Evolutionary conservation across 2,329 filamentous ascomycete genomes (phyloP), one percentile per base, ranked within the genome.

Genomic region (Penicillium sp.): DNA sequence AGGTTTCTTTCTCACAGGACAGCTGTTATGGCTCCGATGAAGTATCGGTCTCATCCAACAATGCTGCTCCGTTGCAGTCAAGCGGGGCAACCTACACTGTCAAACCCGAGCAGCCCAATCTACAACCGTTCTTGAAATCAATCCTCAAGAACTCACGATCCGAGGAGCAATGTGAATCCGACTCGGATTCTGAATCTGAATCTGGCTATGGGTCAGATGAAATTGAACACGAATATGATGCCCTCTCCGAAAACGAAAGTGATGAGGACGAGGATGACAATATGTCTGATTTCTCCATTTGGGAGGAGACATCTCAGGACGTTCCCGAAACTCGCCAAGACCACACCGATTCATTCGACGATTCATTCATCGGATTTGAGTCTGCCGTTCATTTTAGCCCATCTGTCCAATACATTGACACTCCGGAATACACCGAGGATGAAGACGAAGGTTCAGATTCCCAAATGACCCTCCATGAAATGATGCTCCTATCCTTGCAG

Each of bases 11-110:
- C 21, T 71, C 69, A 24, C 71, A 71, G 29, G 71, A 73, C 62
- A 73, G 70, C 43, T 71, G 68, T 44, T 73, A 72, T 58, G 68
- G 64, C 41, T 74, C 71, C 10, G 71, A 74, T 51, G 70, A 71
- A 49, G 51, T 69, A 20, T 72, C 71, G 17, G 59, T 67, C 51
- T 59, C 64, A 12, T 70, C 70, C n/a, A 64, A 59, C 20, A 59
- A 60, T 33, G 58, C 66, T 12, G 57, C 59, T 2, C 54, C 63
- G 21, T 52, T 61, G 12, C 56, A 62, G 17, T 59, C 65, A 34
- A 54, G 54, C 49, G 54, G 47, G 18, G 56, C 64, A n/a, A 60
- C 61, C 23, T 56, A 34, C 20, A 36, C 61, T 21, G 49, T 51
- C 27, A 62, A 63, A 8, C 49, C 59, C 26, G 44, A 58, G 4